phyloP scores from a whole-genome alignment of 257 asterid species.

The Petrea volubilis region DNA sequence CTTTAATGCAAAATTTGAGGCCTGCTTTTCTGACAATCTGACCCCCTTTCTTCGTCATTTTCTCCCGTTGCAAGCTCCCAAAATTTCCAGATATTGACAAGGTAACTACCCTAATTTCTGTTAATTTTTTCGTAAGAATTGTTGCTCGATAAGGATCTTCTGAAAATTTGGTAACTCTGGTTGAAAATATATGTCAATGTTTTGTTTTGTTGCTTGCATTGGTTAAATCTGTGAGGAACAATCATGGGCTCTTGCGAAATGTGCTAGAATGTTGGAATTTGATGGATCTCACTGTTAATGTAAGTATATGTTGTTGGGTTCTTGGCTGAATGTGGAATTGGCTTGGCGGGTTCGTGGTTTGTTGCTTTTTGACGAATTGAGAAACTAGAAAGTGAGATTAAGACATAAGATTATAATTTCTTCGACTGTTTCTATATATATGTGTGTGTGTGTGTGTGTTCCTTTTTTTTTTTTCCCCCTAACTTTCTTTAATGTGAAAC shows the following conservation, averaged over 20 bases:
- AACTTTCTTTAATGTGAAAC: background rate
- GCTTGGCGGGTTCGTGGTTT: conserved; percentile 6
- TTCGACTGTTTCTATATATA: background rate
- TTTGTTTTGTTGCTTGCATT: background rate
- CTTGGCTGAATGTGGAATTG: background rate
- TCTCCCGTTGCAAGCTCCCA: conserved; percentile 31
- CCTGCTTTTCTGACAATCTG: conserved; percentile 24
- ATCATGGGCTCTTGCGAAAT: conserved; percentile 18
- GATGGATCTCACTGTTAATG: conserved; percentile 24
- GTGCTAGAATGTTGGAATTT: conserved; percentile 12
- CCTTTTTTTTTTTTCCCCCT: background rate
- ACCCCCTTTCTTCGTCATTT: conserved; percentile 27
- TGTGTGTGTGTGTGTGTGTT: too few relatives aligned
- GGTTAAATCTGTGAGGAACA: background rate
- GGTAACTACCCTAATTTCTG: conserved; percentile 21
- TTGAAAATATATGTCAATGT: background rate
- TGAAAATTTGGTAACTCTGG: background rate
- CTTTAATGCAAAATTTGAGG: background rate
- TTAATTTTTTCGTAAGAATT: conserved; percentile 1
- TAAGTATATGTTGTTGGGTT: background rate
- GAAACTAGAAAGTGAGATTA: conserved; percentile 14
- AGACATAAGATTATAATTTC: background rate
- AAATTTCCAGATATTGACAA: conserved; percentile 21
- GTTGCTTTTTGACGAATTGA: conserved; percentile 10
- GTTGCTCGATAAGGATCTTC: conserved; percentile 12